Base-by-base conservation (phyloP, 306 rosid genomes). In the Vachellia collinsii region DNA sequence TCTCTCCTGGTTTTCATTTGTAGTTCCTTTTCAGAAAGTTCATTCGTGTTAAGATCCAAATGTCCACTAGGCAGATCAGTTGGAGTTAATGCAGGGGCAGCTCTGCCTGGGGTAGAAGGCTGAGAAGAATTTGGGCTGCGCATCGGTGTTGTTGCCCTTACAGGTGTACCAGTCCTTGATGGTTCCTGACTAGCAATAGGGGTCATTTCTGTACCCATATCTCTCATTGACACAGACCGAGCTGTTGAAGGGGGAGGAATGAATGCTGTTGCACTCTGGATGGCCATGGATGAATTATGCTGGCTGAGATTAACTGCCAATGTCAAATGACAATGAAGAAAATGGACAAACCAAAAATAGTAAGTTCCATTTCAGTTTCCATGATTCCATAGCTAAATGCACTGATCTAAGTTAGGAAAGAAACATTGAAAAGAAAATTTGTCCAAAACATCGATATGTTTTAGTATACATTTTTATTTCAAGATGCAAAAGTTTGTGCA, bases 151-250 rank as follows among this genome's bases (percentile, higher is more conserved):
- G 97, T 91, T 65, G 99, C 97, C 84, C 97, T 86, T 75, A 94
- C 92, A 3, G 99, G 99, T 74, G 99, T 94, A 79, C 97, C 97
- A 61, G 94, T 94, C 83, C 99, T 85, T 65, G 99, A 94, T 51
- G 99, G 99, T 81, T 94, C 99, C 86, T 94, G 99, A 83, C 99
- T 94, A 63, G 97, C 97, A 73, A 94, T 93, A 54, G 99, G 97
- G 42, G 99, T 94, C 99, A 94, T 94, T 87, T 94, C 99, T 20
- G 99, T 94, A 48, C 99, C 99, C 99, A 94, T 94, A 78, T 94
- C 99, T 87, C 97, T 89, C 99, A 94, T 94, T 7, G 99, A 94
- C 77, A 94, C 97, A 56, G 99, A 94, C 76, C 99, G 89, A 80
- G 99, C 99, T 14, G 97, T 93, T 54, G 99, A 85, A 72, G 95